Percentiles rank a stretch among this genome's conserved stretches.
Conservation (phyloP, 495 filamentous ascomycete genomes). For the Haplographium delicatum region DNA sequence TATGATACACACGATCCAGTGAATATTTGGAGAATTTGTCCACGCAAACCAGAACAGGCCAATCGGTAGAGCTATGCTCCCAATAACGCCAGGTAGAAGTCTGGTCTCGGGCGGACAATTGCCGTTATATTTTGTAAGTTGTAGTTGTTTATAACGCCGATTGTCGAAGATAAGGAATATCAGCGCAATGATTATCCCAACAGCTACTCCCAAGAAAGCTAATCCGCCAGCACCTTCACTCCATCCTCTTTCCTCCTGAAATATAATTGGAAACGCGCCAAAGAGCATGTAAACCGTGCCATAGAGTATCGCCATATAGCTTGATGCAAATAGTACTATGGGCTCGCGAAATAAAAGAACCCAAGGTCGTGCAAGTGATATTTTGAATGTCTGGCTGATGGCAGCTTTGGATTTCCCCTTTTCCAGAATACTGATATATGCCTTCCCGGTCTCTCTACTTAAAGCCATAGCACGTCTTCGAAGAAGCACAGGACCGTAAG, state of each 20-base stretch:
- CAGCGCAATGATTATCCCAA: constrained; percentile 69
- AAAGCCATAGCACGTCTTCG: constrained; percentile 62
- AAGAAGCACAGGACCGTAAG: constrained; percentile 68
- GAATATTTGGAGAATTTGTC: constrained; percentile 61
- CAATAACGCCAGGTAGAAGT: constrained; percentile 63
- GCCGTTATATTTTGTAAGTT: no score
- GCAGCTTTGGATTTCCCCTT: constrained; percentile 30
- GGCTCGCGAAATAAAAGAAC: constrained; percentile 69
- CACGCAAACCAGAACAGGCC: constrained; percentile 67
- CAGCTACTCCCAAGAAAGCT: constrained; percentile 72
- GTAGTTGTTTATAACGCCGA: constrained; percentile 57
- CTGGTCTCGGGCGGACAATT: constrained; percentile 77
- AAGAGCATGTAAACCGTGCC: constrained; percentile 89
- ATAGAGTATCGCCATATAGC: constrained; percentile 59
- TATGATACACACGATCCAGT: constrained; percentile 61
- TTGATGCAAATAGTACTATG: constrained; percentile 72
- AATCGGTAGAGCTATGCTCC: constrained; percentile 62
- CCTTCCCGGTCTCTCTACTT: constrained; percentile 62
- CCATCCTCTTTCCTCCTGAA: constrained; percentile 64
- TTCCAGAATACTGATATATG: constrained; percentile 48
- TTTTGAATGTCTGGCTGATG: constrained; percentile 35
- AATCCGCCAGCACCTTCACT: constrained; percentile 67
- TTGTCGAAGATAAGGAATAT: constrained; percentile 62
- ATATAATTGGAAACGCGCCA: constrained; percentile 82
- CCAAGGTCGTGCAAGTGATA: constrained; percentile 36